Conservation (phyloP, 2,329 filamentous ascomycete species). For the Pseudogymnoascus sp. region DNA sequence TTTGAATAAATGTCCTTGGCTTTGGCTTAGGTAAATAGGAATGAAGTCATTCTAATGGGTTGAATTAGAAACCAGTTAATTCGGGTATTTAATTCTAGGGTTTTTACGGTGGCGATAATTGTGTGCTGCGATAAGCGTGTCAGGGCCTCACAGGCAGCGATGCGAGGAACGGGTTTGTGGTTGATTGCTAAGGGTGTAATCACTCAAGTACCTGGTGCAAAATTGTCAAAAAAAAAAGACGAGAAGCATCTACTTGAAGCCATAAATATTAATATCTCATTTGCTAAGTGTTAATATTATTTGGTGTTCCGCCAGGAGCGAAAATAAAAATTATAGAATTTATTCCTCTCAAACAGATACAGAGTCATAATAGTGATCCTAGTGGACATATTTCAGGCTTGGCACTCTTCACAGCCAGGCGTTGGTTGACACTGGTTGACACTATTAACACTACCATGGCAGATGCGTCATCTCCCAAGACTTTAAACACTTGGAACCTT, state of each 20-base stretch:
- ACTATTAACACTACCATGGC: too few species aligned
- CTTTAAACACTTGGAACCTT: neutral
- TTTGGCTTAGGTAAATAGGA: neutral
- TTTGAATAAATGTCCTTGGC: neutral
- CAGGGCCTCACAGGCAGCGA: neutral
- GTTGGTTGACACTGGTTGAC: neutral
- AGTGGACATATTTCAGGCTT: neutral
- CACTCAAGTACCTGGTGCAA: neutral
- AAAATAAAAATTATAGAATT: neutral
- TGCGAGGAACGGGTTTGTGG: neutral
- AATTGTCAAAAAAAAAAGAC: neutral
- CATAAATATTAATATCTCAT: neutral
- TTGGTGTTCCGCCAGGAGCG: neutral
- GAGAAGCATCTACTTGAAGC: neutral
- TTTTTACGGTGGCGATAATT: conserved; percentile 5
- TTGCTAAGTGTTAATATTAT: neutral
- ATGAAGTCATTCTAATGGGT: neutral
- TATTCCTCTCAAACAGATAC: neutral
- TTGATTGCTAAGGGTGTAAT: neutral
- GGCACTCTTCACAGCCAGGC: neutral
- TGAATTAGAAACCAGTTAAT: neutral
- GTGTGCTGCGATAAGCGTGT: conserved; percentile 1
- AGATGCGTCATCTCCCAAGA: neutral
- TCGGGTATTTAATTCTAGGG: conserved; percentile 3
- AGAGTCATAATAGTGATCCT: neutral